Percentiles rank a stretch among this genome's conserved stretches.
These are phyloP conservation scores for Spathaspora sp. DNA, from an alignment of 805 yeast species.

Conservation along the genomic window DNA sequence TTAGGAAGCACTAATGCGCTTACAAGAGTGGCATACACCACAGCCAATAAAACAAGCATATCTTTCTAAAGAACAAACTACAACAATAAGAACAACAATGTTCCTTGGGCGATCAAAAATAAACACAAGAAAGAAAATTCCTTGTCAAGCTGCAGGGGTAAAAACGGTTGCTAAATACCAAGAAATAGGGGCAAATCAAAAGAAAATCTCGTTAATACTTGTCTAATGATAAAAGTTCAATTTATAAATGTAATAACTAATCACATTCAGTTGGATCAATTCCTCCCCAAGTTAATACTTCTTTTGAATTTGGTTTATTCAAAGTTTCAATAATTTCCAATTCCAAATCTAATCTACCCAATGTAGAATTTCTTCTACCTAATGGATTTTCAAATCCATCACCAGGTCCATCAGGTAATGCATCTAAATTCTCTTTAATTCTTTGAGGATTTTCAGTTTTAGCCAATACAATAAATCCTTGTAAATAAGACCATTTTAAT, in stretches of 20 bases:
- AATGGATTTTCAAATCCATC: slow-evolving; percentile 16
- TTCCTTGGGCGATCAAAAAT: too few species aligned
- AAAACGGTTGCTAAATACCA: too few species aligned
- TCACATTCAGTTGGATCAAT: slow-evolving; percentile 27
- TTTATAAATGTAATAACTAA: too few species aligned
- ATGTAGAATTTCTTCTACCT: slow-evolving; percentile 17
- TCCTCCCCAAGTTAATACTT: slow-evolving; percentile 28
- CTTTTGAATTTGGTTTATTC: slow-evolving; percentile 34
- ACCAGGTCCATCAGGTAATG: slow-evolving; percentile 31
- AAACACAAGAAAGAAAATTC: too few species aligned
- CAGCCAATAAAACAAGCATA: background rate
- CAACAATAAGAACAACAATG: too few species aligned
- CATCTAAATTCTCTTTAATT: slow-evolving; percentile 52
- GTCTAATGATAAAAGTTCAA: too few species aligned
- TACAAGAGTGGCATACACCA: slow-evolving; percentile 24
- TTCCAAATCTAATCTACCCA: slow-evolving; percentile 39
- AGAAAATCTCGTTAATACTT: too few species aligned
- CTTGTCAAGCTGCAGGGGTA: too few species aligned
- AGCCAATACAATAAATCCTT: slow-evolving; percentile 69
- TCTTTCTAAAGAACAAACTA: too few species aligned
- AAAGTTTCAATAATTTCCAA: slow-evolving; percentile 32
- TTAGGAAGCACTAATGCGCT: slow-evolving; percentile 59
- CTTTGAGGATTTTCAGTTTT: slow-evolving; percentile 56
- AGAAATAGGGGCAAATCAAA: too few species aligned
- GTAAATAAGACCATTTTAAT: slow-evolving; percentile 69